Conservation (phyloP, 495 filamentous ascomycete species). For the Talaromyces proteolyticus region DNA sequence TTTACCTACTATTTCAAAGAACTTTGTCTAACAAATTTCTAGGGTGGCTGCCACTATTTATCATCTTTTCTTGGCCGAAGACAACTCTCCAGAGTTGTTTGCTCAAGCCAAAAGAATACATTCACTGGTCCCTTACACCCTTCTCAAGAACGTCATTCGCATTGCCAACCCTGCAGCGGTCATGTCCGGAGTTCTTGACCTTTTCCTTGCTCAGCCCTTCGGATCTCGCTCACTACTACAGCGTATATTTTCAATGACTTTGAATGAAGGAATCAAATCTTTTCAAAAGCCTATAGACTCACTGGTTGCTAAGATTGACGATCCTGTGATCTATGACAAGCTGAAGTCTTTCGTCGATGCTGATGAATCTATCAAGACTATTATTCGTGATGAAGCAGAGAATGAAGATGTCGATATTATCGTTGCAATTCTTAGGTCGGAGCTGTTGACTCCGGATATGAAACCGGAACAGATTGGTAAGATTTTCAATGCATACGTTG, state of each 20-base stretch:
- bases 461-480: constrained; percentile 67
- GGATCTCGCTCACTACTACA: constrained; percentile 85
- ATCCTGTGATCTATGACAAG: constrained; percentile 74
- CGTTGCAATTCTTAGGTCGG: constrained; percentile 73
- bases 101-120: constrained; percentile 91
- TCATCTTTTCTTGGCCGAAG: constrained; percentile 94
- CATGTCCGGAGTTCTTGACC: constrained; percentile 86
- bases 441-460: constrained; percentile 64
- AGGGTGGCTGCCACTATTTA: constrained; percentile 91
- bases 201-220: constrained; percentile 94
- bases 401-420: constrained; percentile 73
- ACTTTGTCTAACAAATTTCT: constrained; percentile 2
- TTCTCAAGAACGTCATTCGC: constrained; percentile 93
- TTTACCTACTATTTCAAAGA: not conserved
- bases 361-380: constrained; percentile 65
- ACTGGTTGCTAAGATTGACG: constrained; percentile 66
- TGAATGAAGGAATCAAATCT: constrained; percentile 80
- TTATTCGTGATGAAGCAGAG: constrained; percentile 64
- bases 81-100: constrained; percentile 94
- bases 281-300: constrained; percentile 83
- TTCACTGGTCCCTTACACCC: constrained; percentile 82
- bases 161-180: constrained; percentile 94
- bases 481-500: constrained; percentile 92
- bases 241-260: constrained; percentile 83
- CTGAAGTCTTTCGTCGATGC: constrained; percentile 71